A percentile compares a stretch with the other conserved stretches of the same genome.
These are phyloP conservation scores for Fusarium duplospermum DNA, from an alignment of 2,329 filamentous ascomycete genomes.

Conservation along the genomic window DNA sequence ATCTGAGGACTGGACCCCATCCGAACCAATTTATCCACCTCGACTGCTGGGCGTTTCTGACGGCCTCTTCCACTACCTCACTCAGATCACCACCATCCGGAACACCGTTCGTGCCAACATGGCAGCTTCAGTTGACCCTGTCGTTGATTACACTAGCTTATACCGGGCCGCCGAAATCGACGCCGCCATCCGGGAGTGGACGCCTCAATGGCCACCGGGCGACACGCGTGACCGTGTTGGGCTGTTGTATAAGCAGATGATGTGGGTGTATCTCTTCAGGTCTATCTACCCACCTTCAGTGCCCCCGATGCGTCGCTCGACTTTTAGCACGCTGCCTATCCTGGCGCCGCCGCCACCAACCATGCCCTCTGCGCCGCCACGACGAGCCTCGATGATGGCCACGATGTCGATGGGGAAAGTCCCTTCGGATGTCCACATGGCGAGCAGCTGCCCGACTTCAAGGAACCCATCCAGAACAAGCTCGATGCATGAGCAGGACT, in stretches of 20 bases:
- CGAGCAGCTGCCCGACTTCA: slow-evolving; percentile 49
- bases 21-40: slow-evolving; percentile 57
- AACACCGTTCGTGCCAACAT: slow-evolving; percentile 79
- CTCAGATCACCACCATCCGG: slow-evolving; percentile 81
- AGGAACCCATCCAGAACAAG: slow-evolving; percentile 53
- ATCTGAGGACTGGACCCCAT: slow-evolving; percentile 58
- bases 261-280: slow-evolving; percentile 73
- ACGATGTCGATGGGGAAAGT: slow-evolving; percentile 41
- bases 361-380: slow-evolving; percentile 34
- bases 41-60: slow-evolving; percentile 85
- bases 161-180: slow-evolving; percentile 82
- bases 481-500: slow-evolving; percentile 55
- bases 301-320: slow-evolving; percentile 46
- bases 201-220: slow-evolving; percentile 68
- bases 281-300: slow-evolving; percentile 68
- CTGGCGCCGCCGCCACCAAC: slow-evolving; percentile 25
- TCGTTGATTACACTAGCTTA: slow-evolving; percentile 78
- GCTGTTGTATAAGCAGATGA: slow-evolving; percentile 72
- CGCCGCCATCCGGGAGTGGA: slow-evolving; percentile 78
- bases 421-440: slow-evolving; percentile 30
- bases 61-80: slow-evolving; percentile 82
- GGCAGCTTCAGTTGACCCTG: slow-evolving; percentile 69
- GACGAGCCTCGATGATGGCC: slow-evolving; percentile 52
- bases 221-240: slow-evolving; percentile 68
- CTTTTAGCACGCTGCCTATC: slow-evolving; percentile 44